phyloP scores from a whole-genome alignment of 352 stramenopile species.

The Globisporangium emineosum region DNA sequence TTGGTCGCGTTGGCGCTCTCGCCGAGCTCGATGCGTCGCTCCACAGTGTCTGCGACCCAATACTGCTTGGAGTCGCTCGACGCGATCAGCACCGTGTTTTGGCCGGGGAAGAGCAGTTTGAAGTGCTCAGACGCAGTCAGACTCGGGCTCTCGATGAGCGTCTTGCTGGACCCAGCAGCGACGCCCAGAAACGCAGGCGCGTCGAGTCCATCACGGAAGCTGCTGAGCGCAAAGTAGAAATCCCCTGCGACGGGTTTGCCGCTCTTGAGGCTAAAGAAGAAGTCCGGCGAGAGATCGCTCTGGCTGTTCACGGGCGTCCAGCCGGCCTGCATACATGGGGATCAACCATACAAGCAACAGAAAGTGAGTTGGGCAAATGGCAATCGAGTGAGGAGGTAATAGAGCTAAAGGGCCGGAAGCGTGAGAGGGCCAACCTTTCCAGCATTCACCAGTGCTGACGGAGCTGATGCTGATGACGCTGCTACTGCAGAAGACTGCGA shows the following conservation, averaged over 20 bases:
- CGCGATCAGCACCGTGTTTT: conserved; percentile 1
- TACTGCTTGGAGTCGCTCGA: conserved; percentile 1
- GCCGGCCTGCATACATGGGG: neutral
- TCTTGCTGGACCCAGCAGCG: neutral
- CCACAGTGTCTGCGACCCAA: neutral
- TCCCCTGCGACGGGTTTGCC: neutral
- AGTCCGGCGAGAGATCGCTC: conserved; percentile 1
- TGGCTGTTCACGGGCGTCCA: conserved; percentile 4
- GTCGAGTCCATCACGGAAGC: neutral
- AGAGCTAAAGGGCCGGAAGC: neutral
- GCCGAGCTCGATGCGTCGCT: neutral
- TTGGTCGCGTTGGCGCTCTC: neutral
- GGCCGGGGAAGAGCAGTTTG: neutral
- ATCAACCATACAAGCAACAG: neutral
- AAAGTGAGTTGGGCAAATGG: neutral
- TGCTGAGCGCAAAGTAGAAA: conserved; percentile 7
- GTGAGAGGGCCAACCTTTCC: neutral
- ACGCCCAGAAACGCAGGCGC: neutral
- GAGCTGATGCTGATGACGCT: neutral
- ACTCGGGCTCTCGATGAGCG: neutral
- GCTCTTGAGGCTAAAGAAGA: conserved; percentile 4
- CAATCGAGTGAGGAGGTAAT: neutral
- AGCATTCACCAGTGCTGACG: neutral
- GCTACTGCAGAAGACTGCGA: neutral
- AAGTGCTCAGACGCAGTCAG: neutral